Evolutionary conservation across 345 rosid genomes (phyloP), one percentile per base, ranked within the genome.

Genomic region (Kandelia obovata): DNA sequence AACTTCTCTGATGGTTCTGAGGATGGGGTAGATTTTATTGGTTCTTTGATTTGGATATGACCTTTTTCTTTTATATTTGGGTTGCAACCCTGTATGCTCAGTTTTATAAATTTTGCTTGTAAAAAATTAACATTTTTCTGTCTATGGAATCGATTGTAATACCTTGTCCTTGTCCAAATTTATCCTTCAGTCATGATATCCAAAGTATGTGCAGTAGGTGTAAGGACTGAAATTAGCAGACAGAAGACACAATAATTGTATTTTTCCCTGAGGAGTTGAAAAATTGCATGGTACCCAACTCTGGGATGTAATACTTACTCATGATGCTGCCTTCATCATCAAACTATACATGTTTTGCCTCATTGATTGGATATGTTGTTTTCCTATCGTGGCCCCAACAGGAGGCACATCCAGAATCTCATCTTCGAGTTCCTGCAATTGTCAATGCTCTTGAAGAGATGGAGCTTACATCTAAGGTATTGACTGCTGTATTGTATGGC

Each of bases 371-470:
- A 23, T 11, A 43, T 43, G 49, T 7, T 35, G 9, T 37, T 25
- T 57, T 58, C 35, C 8, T 66, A 58, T 46, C 51, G 59, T 56
- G 28, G 37, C 71, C 53, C 59, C 68, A 57, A 32, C 80, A 94
- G 97, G 96, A 91, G 77, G 69, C 96, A 23, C 98, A 94, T 79
- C 98, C 97, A 10, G 97, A 94, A 84, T 91, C 92, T 49, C 88
- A 89, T 72, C 83, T 89, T 73, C 91, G 98, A 76, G 96, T 94
- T 70, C 96, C 95, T 62, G 88, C 97, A 68, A 94, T 91, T 68
- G 86, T 89, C 61, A 83, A 55, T 73, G 91, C 96, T 60, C 97
- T 88, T 74, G 89, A 86, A 52, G 83, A 80, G 74, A 86, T 87
- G 89, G 79, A 88, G 79, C 92, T 94, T 64, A 85, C 86, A 66